Conservation (phyloP, 2,329 filamentous ascomycete species). For the Penicillium sp. region DNA sequence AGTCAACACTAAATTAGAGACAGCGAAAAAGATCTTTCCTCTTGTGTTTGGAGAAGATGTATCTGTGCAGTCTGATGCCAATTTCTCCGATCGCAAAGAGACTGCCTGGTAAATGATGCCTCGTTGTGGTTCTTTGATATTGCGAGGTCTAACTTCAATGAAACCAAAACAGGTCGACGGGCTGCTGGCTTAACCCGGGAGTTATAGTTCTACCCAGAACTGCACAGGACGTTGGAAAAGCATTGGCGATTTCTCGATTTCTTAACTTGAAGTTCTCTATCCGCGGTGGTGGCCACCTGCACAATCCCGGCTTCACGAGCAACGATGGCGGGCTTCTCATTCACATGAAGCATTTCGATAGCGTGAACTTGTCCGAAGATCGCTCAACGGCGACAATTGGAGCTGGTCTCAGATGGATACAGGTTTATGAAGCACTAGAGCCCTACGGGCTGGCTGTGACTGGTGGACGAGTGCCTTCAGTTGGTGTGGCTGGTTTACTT, state of each 20-base stretch:
- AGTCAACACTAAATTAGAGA: background rate
- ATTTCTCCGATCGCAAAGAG: background rate
- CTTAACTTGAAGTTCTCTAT: slow-evolving; percentile 22
- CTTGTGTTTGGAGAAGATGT: background rate
- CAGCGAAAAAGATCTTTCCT: background rate
- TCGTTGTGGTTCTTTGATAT: background rate
- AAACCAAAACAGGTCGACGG: background rate
- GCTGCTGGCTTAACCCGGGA: background rate
- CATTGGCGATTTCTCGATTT: slow-evolving; percentile 4
- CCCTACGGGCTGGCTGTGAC: slow-evolving; percentile 45
- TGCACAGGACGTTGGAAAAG: background rate
- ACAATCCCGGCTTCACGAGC: slow-evolving; percentile 23
- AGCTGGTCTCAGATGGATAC: slow-evolving; percentile 50
- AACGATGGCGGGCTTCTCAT: slow-evolving; percentile 51
- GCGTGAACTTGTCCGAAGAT: slow-evolving; percentile 38
- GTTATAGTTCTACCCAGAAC: background rate
- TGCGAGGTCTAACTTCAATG: background rate
- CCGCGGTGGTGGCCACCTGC: slow-evolving; percentile 22
- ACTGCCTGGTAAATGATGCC: background rate
- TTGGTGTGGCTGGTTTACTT: slow-evolving; percentile 52
- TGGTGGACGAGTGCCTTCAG: slow-evolving; percentile 49
- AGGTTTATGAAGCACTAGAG: slow-evolving; percentile 49
- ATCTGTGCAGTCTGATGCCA: background rate
- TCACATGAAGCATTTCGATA: slow-evolving; percentile 50
- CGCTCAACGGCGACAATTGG: slow-evolving; percentile 48